Conservation (phyloP, 139 green algal genomes). For the Ostreobium quekettii region DNA sequence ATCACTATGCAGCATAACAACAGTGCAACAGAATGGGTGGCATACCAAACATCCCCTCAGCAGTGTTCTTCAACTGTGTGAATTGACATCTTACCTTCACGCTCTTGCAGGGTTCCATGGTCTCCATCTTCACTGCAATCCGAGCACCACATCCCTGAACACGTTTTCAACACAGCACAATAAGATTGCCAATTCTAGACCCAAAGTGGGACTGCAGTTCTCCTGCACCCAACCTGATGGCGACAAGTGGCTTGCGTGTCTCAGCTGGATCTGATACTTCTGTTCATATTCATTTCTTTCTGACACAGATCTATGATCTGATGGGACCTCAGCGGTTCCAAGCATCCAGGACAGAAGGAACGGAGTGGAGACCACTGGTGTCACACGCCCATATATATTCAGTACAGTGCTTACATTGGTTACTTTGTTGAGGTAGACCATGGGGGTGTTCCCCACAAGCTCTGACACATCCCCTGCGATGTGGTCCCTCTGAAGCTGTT, state of each 20-base stretch:
- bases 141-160: constrained; percentile 20
- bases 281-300: no score
- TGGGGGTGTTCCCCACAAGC: constrained; percentile 70
- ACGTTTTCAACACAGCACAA: constrained; percentile 34
- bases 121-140: constrained; percentile 76
- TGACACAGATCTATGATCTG: no score
- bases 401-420: constrained; percentile 24
- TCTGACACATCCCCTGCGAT: constrained; percentile 36
- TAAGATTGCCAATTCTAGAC: not conserved
- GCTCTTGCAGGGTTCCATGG: constrained; percentile 71
- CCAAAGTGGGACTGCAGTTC: not conserved
- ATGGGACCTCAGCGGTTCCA: no score
- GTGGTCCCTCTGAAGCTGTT: constrained; percentile 10
- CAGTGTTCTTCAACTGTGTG: not conserved
- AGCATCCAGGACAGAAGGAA: no score
- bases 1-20: no score
- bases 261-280: no score
- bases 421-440: constrained; percentile 65
- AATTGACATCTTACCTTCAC: constrained; percentile 50
- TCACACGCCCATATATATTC: not conserved
- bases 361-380: no score
- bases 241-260: not conserved
- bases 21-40: no score
- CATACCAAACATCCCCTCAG: no score
- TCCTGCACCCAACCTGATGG: not conserved